These are phyloP conservation scores for Cladosporium oxysporum DNA, from an alignment of 2,329 filamentous ascomycete species.

Conservation along the genomic window DNA sequence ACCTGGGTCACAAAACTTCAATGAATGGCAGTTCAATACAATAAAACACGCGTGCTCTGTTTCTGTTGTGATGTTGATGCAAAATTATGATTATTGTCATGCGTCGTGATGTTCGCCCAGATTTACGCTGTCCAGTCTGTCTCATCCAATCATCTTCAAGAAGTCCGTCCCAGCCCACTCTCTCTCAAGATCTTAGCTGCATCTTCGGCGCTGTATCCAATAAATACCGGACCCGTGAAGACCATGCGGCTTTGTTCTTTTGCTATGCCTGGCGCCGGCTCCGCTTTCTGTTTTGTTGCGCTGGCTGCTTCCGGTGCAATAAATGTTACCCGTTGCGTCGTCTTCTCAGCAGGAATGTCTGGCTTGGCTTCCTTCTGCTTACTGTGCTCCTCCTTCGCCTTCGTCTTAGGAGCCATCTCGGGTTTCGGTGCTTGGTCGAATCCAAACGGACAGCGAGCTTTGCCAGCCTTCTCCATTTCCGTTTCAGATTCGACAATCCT, in stretches of 20 bases:
- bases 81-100: conserved; percentile 13
- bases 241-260: conserved; percentile 65
- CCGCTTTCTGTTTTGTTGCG: neutral
- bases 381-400: neutral
- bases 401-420: neutral
- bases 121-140: neutral
- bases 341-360: neutral
- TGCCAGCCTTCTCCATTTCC: neutral
- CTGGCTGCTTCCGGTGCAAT: conserved; percentile 2
- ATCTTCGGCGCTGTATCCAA: conserved; percentile 84
- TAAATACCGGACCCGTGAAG: conserved; percentile 91
- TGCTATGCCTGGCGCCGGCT: neutral
- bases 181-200: conserved; percentile 71
- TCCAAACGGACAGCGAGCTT: conserved; percentile 25
- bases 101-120: neutral
- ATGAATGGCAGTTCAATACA: neutral
- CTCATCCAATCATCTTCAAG: neutral
- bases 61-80: neutral
- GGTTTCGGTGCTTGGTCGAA: conserved; percentile 21
- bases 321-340: conserved; percentile 7
- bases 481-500: neutral
- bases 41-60: neutral
- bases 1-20: neutral
- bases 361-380: neutral
- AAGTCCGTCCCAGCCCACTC: conserved; percentile 23